These are phyloP conservation scores for Chaetomium fimeti DNA, from an alignment of 495 filamentous ascomycete species.

Conservation along the genomic window DNA sequence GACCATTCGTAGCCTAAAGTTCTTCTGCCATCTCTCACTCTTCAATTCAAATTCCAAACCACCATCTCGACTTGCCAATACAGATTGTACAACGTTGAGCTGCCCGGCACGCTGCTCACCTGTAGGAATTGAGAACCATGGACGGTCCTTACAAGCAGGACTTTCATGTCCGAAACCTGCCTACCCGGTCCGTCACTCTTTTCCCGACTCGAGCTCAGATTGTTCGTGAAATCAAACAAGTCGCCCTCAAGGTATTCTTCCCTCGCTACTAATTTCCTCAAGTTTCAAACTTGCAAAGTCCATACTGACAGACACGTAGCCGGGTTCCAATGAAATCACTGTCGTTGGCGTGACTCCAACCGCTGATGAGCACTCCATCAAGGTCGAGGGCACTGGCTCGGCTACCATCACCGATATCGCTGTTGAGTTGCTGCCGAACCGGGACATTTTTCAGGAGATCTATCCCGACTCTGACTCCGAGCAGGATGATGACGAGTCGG, in stretches of 20 bases:
- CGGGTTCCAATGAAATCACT: constrained; percentile 62
- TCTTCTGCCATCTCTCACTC: no score
- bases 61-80: no score
- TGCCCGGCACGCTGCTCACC: no score
- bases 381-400: constrained; percentile 64
- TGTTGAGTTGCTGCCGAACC: constrained; percentile 61
- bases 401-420: constrained; percentile 66
- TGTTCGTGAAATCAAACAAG: constrained; percentile 60
- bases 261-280: not conserved
- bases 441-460: constrained; percentile 56
- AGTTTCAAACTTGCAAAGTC: not conserved
- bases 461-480: constrained; percentile 52
- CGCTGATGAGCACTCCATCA: constrained; percentile 65
- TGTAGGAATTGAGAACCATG: constrained; percentile 19
- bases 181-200: constrained; percentile 60
- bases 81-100: no score
- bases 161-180: constrained; percentile 53
- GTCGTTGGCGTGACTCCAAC: constrained; percentile 64
- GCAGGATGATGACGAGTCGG: constrained; percentile 35
- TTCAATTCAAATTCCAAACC: no score
- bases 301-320: constrained; percentile 37
- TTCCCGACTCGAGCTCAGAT: constrained; percentile 62
- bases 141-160: constrained; percentile 42
- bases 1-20: no score
- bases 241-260: constrained; percentile 53